Evolutionary conservation across 805 yeast species (phyloP).

Genomic region (Wickerhamomyces pijperi): DNA sequence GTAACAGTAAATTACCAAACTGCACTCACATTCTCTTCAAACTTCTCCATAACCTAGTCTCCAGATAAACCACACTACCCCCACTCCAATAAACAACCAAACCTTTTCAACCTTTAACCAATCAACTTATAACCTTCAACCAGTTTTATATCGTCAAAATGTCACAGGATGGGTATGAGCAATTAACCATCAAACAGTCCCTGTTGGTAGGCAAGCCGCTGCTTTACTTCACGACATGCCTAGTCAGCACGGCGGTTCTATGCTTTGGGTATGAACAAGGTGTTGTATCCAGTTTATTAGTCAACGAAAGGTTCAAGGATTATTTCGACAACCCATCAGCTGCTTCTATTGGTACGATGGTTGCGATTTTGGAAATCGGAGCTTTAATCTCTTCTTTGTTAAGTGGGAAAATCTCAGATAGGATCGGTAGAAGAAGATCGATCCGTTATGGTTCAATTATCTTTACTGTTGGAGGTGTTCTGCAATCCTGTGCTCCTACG

Average conservation of each 20-base stretch:
- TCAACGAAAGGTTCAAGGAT: conserved; percentile 56
- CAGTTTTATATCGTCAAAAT: too few species aligned
- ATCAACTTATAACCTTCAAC: too few species aligned
- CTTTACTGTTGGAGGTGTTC: conserved; percentile 67
- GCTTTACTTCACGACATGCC: conserved; percentile 18
- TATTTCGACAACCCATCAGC: conserved; percentile 69
- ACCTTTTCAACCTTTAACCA: not conserved
- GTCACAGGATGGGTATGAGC: conserved; percentile 11
- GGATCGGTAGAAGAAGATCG: conserved; percentile 67
- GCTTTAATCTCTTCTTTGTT: conserved; percentile 71
- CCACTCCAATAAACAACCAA: too few species aligned
- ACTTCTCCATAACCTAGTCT: too few species aligned
- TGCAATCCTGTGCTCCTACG: conserved; percentile 53
- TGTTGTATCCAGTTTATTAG: conserved; percentile 78
- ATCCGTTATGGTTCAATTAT: conserved; percentile 70
- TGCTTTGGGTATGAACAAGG: conserved; percentile 83
- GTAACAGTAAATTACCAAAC: too few species aligned
- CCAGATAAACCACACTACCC: too few species aligned
- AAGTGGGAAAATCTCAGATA: conserved; percentile 71
- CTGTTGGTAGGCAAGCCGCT: conserved; percentile 18
- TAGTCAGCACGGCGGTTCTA: conserved; percentile 26
- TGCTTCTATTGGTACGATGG: conserved; percentile 72
- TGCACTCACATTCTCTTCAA: too few species aligned
- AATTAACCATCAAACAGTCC: conserved; percentile 14
- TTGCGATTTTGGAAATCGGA: conserved; percentile 81